Evolutionary conservation across 2,329 filamentous ascomycete species (phyloP).

Genomic region (Leptographium wingfieldii): DNA sequence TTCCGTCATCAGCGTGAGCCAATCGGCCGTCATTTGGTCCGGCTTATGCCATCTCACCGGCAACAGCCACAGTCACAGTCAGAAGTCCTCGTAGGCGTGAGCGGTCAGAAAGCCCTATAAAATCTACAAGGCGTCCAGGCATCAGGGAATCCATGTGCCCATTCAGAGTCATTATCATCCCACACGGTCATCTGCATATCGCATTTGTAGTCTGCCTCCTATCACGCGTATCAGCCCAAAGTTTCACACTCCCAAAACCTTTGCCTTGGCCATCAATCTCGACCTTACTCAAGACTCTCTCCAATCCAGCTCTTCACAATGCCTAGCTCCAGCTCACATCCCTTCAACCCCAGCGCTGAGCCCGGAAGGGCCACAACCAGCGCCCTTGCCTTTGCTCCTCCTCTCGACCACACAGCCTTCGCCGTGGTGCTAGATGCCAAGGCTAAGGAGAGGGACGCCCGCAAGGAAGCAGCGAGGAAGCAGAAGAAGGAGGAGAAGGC

Average conservation of each 20-base stretch:
- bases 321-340: background rate
- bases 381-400: conserved; percentile 5
- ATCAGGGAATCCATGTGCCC: background rate
- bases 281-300: background rate
- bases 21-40: background rate
- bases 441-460: background rate
- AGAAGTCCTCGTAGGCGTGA: background rate
- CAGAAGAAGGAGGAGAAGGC: background rate
- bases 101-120: background rate
- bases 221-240: background rate
- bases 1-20: background rate
- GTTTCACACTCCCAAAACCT: background rate
- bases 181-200: background rate
- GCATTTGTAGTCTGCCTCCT: background rate
- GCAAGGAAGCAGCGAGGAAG: background rate
- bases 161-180: background rate
- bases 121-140: background rate
- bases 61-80: background rate
- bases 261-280: background rate
- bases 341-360: background rate
- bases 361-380: background rate
- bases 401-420: conserved; percentile 4
- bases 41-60: background rate
- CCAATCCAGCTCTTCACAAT: background rate
- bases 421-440: conserved; percentile 1